Conservation (phyloP, 768 basidiomycete species). For the Lactarius akahatsu region DNA sequence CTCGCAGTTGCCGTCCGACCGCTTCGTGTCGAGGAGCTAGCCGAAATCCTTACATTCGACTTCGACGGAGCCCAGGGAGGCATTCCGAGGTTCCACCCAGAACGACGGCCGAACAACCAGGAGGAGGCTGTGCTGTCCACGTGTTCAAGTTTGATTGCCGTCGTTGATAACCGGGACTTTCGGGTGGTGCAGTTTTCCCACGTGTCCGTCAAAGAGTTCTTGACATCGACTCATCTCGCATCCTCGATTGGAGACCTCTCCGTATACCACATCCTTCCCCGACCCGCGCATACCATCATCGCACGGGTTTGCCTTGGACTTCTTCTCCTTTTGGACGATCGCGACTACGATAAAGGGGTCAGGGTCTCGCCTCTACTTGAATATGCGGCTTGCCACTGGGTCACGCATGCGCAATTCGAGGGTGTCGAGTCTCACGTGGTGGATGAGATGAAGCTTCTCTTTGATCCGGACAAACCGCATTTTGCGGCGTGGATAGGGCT, state of each 20-base stretch:
- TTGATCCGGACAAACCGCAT: neutral
- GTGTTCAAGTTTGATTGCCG: slow-evolving; percentile 10
- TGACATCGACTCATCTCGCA: slow-evolving; percentile 6
- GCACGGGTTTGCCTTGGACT: neutral
- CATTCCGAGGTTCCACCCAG: slow-evolving; percentile 1
- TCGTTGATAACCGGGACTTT: neutral
- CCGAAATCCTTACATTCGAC: slow-evolving; percentile 17
- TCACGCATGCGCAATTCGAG: neutral
- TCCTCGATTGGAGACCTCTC: neutral
- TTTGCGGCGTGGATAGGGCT: neutral
- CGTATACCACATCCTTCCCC: neutral
- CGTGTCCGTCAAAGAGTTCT: slow-evolving; percentile 13
- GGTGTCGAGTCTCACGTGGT: neutral
- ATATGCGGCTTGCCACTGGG: slow-evolving; percentile 4
- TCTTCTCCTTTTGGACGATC: neutral
- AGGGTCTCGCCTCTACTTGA: neutral
- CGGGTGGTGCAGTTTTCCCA: slow-evolving; percentile 19
- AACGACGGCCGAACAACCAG: slow-evolving; percentile 6
- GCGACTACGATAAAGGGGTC: neutral
- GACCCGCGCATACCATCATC: neutral
- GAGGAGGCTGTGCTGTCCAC: slow-evolving; percentile 10
- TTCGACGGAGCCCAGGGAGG: neutral
- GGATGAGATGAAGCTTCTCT: neutral
- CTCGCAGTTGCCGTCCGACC: slow-evolving; percentile 1
- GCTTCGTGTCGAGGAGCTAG: neutral